These are phyloP conservation scores for Zopfochytrium polystomum DNA, from an alignment of 371 early-diverging fungal species.

Conservation along the genomic window DNA sequence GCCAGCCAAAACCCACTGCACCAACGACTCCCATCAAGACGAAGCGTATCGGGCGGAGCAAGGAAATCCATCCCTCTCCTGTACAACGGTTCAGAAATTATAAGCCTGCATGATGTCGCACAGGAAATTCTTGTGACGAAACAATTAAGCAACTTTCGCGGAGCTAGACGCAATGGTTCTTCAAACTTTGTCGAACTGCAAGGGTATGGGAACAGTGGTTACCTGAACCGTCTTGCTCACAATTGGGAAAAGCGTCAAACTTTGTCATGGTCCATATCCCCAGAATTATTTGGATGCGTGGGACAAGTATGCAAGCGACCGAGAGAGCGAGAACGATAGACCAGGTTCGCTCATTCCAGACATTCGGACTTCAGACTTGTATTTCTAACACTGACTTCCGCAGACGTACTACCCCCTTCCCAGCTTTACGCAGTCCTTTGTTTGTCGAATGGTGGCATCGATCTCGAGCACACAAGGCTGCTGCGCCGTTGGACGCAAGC, in stretches of 20 bases:
- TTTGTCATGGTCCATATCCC: slow-evolving; percentile 60
- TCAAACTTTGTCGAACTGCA: slow-evolving; percentile 9
- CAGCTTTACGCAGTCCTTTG: slow-evolving; percentile 71
- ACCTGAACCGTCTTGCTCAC: neutral
- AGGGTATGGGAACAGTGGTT: neutral
- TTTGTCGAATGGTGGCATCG: slow-evolving; percentile 63
- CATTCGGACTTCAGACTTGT: neutral
- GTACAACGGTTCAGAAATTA: slow-evolving; percentile 9
- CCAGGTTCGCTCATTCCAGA: slow-evolving; percentile 40
- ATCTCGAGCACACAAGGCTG: slow-evolving; percentile 17
- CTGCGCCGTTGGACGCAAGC: slow-evolving; percentile 67
- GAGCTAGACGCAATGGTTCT: neutral
- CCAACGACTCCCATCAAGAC: too few species aligned
- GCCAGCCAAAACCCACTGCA: too few species aligned
- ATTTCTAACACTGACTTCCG: neutral
- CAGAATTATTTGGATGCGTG: slow-evolving; percentile 59
- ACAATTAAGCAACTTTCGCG: slow-evolving; percentile 14
- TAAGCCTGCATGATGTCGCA: slow-evolving; percentile 22
- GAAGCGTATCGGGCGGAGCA: too few species aligned
- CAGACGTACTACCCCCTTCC: slow-evolving; percentile 45
- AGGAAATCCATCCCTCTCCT: neutral
- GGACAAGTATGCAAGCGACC: slow-evolving; percentile 62
- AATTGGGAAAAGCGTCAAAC: slow-evolving; percentile 37
- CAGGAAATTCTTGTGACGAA: slow-evolving; percentile 30
- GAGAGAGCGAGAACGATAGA: slow-evolving; percentile 62